A percentile compares a stretch with the other conserved stretches of the same genome.
phyloP scores from a whole-genome alignment of 805 yeast genomes.

The Blastobotrys parvus region DNA sequence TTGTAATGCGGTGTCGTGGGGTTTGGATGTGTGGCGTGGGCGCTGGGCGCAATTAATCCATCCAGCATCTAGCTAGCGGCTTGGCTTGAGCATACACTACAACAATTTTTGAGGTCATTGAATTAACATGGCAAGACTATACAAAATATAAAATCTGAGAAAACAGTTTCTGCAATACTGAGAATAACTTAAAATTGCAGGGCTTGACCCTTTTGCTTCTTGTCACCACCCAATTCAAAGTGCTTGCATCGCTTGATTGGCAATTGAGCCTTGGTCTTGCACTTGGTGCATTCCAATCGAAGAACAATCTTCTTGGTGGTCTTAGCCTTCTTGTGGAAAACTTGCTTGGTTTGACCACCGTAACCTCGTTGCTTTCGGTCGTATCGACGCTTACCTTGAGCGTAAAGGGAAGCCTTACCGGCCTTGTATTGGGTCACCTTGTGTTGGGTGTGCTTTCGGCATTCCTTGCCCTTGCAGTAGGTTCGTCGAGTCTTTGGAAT shows the following conservation, averaged over 20 bases:
- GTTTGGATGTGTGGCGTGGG: not conserved
- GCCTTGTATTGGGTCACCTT: conserved; percentile 99
- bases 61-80: too few species aligned
- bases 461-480: conserved; percentile 98
- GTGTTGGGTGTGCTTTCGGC: conserved; percentile 99
- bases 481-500: conserved; percentile 99
- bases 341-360: conserved; percentile 99
- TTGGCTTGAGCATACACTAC: not conserved
- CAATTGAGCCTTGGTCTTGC: conserved; percentile 98
- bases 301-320: conserved; percentile 99
- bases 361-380: conserved; percentile 99
- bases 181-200: conserved; percentile 97
- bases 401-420: conserved; percentile 98
- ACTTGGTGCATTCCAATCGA: conserved; percentile 96
- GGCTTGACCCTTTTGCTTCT: conserved; percentile 99
- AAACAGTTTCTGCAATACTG: conserved; percentile 14
- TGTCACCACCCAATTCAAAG: conserved; percentile 99
- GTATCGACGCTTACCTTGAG: conserved; percentile 99
- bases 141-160: not conserved
- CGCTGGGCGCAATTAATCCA: too few species aligned
- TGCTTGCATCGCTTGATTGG: conserved; percentile 99
- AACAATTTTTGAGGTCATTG: not conserved
- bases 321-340: conserved; percentile 99
- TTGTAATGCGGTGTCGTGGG: not conserved
- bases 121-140: not conserved